phyloP scores from a whole-genome alignment of 139 green algal species.

The Nannochloris sp. region DNA sequence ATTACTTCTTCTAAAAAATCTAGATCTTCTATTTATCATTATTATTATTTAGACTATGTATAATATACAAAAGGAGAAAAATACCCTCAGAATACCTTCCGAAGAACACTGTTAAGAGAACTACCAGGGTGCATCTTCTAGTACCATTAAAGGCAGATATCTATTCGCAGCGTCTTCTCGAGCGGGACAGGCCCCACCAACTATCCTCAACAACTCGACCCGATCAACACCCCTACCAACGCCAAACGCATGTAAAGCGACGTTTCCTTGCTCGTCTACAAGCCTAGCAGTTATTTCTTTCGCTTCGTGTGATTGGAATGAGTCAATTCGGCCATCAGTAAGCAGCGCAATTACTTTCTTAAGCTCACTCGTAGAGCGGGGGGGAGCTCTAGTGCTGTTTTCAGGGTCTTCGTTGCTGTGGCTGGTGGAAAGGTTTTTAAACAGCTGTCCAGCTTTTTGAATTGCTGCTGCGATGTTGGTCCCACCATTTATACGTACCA shows the following conservation, averaged over 20 bases:
- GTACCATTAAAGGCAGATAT: constrained; percentile 52
- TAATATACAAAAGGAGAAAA: too few species aligned
- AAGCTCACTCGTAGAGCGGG: not conserved
- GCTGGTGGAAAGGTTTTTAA: constrained; percentile 29
- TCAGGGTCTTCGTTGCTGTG: not conserved
- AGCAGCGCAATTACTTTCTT: constrained; percentile 48
- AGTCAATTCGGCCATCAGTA: constrained; percentile 54
- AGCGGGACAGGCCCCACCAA: not conserved
- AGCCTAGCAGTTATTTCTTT: constrained; percentile 30
- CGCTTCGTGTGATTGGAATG: constrained; percentile 37
- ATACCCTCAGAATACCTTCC: too few species aligned
- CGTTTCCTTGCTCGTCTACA: constrained; percentile 48
- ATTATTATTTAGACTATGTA: too few species aligned
- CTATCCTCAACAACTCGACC: constrained; percentile 47
- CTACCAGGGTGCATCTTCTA: constrained; percentile 58
- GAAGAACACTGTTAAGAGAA: not conserved
- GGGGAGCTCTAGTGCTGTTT: not conserved
- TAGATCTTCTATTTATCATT: too few species aligned
- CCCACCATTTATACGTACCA: constrained; percentile 64
- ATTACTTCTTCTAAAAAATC: too few species aligned
- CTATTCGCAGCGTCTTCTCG: not conserved
- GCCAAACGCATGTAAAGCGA: constrained; percentile 54
- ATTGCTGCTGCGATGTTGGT: constrained; percentile 67
- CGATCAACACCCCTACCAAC: constrained; percentile 69
- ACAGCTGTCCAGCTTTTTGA: constrained; percentile 46